These are phyloP conservation scores for Colletotrichum navitas DNA, from an alignment of 2,329 filamentous ascomycete genomes.

Conservation along the genomic window DNA sequence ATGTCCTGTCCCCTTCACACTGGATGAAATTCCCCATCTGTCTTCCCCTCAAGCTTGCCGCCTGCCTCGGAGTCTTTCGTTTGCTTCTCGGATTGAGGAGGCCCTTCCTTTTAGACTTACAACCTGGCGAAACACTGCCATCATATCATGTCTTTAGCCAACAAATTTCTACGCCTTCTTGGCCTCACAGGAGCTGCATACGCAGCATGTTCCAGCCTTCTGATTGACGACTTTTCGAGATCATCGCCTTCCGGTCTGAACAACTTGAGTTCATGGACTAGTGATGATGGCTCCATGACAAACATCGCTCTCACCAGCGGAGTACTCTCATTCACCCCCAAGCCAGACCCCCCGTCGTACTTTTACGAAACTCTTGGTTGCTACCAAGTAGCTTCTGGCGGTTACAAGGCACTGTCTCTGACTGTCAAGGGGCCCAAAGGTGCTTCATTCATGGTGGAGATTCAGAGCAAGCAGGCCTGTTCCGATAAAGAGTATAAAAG, in stretches of 20 bases:
- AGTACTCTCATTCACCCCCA: slow-evolving; percentile 63
- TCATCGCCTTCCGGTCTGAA: slow-evolving; percentile 50
- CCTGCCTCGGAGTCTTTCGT: slow-evolving; percentile 6
- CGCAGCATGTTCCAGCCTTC: slow-evolving; percentile 48
- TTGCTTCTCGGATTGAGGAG: slow-evolving; percentile 6
- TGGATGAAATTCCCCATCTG: not conserved
- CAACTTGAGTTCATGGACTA: slow-evolving; percentile 52
- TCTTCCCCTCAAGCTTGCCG: not conserved
- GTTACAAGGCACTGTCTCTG: slow-evolving; percentile 59
- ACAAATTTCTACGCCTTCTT: slow-evolving; percentile 17
- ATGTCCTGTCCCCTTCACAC: no score
- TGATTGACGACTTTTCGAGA: slow-evolving; percentile 51
- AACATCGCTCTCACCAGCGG: slow-evolving; percentile 55
- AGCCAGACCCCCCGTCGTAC: slow-evolving; percentile 57
- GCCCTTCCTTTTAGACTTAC: slow-evolving; percentile 6
- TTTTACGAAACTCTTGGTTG: slow-evolving; percentile 67
- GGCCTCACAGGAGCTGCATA: slow-evolving; percentile 38
- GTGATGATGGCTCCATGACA: slow-evolving; percentile 63
- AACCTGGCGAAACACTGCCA: not conserved
- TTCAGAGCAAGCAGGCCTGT: slow-evolving; percentile 58
- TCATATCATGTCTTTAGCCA: slow-evolving; percentile 23
- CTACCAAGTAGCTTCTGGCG: slow-evolving; percentile 57
- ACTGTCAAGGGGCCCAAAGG: slow-evolving; percentile 44
- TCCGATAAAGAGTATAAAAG: slow-evolving; percentile 56
- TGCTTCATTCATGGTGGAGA: slow-evolving; percentile 40